A percentile compares a stretch with the other conserved stretches of the same genome.
These are phyloP conservation scores for Flaveria brownii DNA, from an alignment of 129 eudicot genomes.

Conservation along the genomic window DNA sequence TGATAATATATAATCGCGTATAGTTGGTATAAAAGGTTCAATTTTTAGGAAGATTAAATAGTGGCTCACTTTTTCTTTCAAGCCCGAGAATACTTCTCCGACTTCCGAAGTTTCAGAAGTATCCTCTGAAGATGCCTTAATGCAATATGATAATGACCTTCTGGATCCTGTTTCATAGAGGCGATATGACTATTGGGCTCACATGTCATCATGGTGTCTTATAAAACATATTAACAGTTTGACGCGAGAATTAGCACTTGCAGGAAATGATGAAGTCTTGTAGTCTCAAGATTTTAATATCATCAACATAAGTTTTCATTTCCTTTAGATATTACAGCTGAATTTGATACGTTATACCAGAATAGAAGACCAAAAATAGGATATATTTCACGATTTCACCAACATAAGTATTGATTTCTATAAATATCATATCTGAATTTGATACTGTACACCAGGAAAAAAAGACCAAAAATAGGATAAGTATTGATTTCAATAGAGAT, in stretches of 20 bases:
- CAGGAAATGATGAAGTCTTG: not conserved
- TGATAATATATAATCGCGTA: not conserved
- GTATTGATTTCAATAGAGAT: not conserved
- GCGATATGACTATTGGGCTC: conserved; percentile 5
- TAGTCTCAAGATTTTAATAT: not conserved
- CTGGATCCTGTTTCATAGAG: conserved; percentile 36
- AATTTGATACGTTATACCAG: too few relatives aligned
- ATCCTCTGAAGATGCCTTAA: conserved; percentile 45
- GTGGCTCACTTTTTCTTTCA: conserved; percentile 38
- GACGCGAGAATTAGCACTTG: not conserved
- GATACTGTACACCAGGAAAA: too few relatives aligned
- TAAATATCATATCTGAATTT: too few relatives aligned
- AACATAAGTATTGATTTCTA: too few relatives aligned
- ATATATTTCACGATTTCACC: too few relatives aligned
- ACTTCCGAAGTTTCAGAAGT: conserved; percentile 34
- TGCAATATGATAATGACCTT: conserved; percentile 30
- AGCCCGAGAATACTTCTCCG: conserved; percentile 35
- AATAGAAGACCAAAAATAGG: too few relatives aligned
- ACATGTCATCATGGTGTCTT: conserved; percentile 1
- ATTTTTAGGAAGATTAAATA: not conserved
- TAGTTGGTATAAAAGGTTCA: not conserved
- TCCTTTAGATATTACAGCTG: too few relatives aligned
- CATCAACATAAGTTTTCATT: too few relatives aligned
- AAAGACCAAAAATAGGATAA: not conserved
- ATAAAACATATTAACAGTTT: not conserved